Conservation (phyloP, 768 basidiomycete species). For the Tricholoma sp. region DNA sequence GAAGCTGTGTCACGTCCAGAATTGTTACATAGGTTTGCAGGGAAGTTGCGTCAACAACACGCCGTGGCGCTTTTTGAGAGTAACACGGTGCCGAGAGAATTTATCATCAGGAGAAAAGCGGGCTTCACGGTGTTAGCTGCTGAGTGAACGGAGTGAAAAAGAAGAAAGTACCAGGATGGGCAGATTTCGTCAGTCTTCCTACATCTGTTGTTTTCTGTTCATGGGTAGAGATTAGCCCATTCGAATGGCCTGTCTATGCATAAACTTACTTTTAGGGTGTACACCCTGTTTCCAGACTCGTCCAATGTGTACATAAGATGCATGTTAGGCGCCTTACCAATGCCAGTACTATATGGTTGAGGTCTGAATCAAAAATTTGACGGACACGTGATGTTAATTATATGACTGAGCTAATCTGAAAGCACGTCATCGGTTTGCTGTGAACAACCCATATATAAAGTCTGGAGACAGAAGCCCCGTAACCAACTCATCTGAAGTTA, state of each 20-base stretch:
- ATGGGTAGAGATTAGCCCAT: background rate
- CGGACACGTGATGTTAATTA: constrained; percentile 16
- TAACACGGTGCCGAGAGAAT: constrained; percentile 96
- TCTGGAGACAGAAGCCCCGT: too few species aligned
- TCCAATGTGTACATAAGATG: constrained; percentile 96
- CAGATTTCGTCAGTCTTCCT: constrained; percentile 89
- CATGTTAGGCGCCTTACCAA: constrained; percentile 66
- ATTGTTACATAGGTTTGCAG: constrained; percentile 73
- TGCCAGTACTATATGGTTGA: too few species aligned
- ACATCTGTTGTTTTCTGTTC: constrained; percentile 76
- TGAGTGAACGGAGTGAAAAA: constrained; percentile 1
- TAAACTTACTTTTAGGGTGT: constrained; percentile 83
- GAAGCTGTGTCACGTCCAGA: background rate
- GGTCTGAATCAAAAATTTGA: too few species aligned
- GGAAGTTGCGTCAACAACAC: constrained; percentile 90
- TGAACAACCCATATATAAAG: background rate
- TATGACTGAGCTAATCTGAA: too few species aligned
- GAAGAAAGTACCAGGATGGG: constrained; percentile 78
- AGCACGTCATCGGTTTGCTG: too few species aligned
- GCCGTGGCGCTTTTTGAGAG: constrained; percentile 89
- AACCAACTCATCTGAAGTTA: too few species aligned
- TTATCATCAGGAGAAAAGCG: constrained; percentile 99
- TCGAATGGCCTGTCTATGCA: background rate
- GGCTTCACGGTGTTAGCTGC: constrained; percentile 42
- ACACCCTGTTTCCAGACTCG: constrained; percentile 71